These are phyloP conservation scores for Pythium brachiatum DNA, from an alignment of 352 stramenopile genomes.

Conservation along the genomic window DNA sequence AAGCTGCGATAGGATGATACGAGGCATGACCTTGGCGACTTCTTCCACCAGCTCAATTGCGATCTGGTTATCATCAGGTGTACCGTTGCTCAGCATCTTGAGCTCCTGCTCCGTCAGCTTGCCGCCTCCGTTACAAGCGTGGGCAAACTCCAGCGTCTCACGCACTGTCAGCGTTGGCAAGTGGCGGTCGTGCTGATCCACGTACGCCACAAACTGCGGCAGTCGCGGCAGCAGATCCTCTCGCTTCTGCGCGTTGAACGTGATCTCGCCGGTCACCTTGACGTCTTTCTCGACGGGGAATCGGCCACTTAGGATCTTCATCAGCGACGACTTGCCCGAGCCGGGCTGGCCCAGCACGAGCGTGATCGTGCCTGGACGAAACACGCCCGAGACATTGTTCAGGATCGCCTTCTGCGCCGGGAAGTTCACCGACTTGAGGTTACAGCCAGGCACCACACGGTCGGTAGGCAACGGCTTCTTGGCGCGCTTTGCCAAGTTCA, in stretches of 20 bases:
- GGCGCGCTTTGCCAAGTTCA: conserved; percentile 26
- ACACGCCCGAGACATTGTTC: conserved; percentile 29
- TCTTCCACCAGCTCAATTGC: conserved; percentile 20
- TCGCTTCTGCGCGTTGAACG: conserved; percentile 26
- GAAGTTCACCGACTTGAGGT: not conserved
- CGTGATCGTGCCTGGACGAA: conserved; percentile 28
- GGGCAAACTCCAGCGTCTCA: conserved; percentile 91
- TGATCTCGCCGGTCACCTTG: conserved; percentile 27
- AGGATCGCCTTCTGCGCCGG: conserved; percentile 24
- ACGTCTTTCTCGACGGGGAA: conserved; percentile 22
- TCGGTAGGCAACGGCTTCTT: conserved; percentile 4
- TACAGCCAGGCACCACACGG: conserved; percentile 5
- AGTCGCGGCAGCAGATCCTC: conserved; percentile 20
- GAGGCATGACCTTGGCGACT: conserved; percentile 13
- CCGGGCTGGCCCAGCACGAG: conserved; percentile 16
- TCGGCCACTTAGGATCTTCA: conserved; percentile 31
- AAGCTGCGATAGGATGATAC: conserved; percentile 20
- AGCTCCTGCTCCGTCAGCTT: conserved; percentile 16
- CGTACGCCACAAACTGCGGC: conserved; percentile 34
- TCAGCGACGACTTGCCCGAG: conserved; percentile 23
- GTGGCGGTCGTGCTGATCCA: conserved; percentile 67
- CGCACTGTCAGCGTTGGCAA: conserved; percentile 80
- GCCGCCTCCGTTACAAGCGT: conserved; percentile 47
- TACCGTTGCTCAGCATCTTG: conserved; percentile 37
- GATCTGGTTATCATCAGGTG: conserved; percentile 27